Evolutionary conservation across 805 yeast genomes (phyloP).

Genomic region (Kuraishia ogatae): DNA sequence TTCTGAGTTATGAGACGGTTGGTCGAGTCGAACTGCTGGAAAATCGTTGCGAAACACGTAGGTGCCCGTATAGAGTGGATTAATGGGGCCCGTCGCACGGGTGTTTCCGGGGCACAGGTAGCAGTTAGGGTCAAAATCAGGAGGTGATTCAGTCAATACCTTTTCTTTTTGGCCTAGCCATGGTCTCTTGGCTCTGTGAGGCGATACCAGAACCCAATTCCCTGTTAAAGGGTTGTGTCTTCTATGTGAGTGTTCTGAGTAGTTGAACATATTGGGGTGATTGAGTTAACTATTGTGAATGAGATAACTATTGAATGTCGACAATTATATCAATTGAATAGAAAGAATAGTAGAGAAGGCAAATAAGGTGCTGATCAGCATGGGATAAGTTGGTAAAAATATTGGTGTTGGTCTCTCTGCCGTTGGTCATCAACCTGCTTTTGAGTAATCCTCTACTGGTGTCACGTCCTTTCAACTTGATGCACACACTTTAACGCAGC

Average conservation of each 20-base stretch:
- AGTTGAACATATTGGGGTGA: constrained; percentile 31
- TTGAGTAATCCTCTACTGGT: too few relatives aligned
- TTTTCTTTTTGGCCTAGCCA: constrained; percentile 73
- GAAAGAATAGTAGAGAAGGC: too few relatives aligned
- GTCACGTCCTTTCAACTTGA: too few relatives aligned
- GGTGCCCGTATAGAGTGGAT: constrained; percentile 50
- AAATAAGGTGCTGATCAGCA: too few relatives aligned
- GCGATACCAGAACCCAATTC: constrained; percentile 64
- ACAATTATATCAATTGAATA: too few relatives aligned
- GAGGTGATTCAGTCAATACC: constrained; percentile 29
- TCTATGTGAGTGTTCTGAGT: constrained; percentile 55
- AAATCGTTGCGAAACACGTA: constrained; percentile 60
- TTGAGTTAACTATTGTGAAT: too few relatives aligned
- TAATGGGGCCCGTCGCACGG: constrained; percentile 52
- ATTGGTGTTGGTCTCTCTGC: too few relatives aligned
- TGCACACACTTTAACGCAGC: too few relatives aligned
- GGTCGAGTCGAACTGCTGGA: constrained; percentile 57
- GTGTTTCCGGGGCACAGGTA: constrained; percentile 66
- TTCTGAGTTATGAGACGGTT: constrained; percentile 30
- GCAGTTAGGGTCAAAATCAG: constrained; percentile 56
- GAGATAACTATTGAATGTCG: too few relatives aligned
- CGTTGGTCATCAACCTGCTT: too few relatives aligned
- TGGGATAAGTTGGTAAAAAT: too few relatives aligned
- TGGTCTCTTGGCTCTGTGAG: constrained; percentile 71
- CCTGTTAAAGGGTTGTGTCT: constrained; percentile 64